Base-by-base conservation (phyloP, 192 early-diverging fungal genomes). In the Borealophlyctis nickersoniae region DNA sequence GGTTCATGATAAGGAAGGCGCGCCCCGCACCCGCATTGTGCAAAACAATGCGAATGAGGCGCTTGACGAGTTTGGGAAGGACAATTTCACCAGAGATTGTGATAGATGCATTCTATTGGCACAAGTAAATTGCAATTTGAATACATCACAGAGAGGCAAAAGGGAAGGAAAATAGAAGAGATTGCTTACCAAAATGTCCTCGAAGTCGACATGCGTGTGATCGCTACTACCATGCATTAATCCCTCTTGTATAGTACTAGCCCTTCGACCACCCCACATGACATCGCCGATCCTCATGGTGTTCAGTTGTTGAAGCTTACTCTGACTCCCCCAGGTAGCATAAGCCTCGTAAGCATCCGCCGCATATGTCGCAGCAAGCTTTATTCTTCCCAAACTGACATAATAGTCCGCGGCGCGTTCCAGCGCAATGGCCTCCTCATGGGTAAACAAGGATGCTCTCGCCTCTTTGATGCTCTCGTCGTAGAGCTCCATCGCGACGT, bases 1-100 rank as follows among this genome's bases (percentile, higher is more conserved):
- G 62, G 3, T 54, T 52, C 2, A 54, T 33, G 22, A 63, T 30
- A 2, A 63, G 52, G 24, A 52, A 53, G 3, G 50, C 62, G 3
- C 50, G 49, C n/a, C 32, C 35, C 7, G 62, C 62, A 23, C 62
- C 62, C 4, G 62, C 52, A 26, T 28, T 63, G 13, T 54, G 62
- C 2, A 63, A 35, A 24, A 63, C 52, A 2, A 28, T 63, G 27
- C 32, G 23, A 13, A 63, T 63, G 14, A 63, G 48, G 2, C n/a
- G 22, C 3, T 29, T 53, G 32, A 63, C 30, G 19, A 63, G 62
- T 3, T 49, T n/a, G 26, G 62, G 52, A 2, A 63, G 52, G 26
- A 63, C 62, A 53, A 63, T 63, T 36, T 63, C 62, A 2, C 48
- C 51, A 9, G 62, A 63, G 5, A 63, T 63, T 27, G 62, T 52